These are phyloP conservation scores for Stemphylium vesicarium DNA, from an alignment of 2,329 filamentous ascomycete species.

Conservation along the genomic window DNA sequence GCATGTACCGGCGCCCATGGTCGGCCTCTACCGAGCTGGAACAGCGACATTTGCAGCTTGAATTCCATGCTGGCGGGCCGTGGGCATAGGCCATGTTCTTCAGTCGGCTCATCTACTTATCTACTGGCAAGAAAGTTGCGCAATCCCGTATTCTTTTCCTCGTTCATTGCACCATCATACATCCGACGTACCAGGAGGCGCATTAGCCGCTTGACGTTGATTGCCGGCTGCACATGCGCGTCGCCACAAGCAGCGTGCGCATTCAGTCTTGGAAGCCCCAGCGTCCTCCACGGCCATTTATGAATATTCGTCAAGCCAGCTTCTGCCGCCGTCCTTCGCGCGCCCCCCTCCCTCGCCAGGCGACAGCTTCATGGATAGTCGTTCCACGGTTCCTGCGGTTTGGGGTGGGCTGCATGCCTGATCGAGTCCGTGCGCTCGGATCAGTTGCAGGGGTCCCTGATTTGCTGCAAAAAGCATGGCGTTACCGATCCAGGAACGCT, in stretches of 20 bases:
- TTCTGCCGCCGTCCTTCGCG: neutral
- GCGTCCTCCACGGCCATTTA: neutral
- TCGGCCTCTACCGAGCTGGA: neutral
- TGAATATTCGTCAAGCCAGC: too few species aligned
- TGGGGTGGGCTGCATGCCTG: slow-evolving; percentile 18
- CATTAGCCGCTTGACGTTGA: slow-evolving; percentile 27
- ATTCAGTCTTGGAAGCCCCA: neutral
- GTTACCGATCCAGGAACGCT: slow-evolving; percentile 20
- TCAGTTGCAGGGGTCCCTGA: slow-evolving; percentile 20
- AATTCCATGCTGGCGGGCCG: too few species aligned
- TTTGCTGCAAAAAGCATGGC: slow-evolving; percentile 10
- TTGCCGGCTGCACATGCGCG: slow-evolving; percentile 3
- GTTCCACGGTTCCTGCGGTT: slow-evolving; percentile 19
- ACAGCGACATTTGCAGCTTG: too few species aligned
- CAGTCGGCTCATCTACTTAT: too few species aligned
- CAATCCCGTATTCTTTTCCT: neutral
- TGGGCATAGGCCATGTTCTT: too few species aligned
- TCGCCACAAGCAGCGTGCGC: neutral
- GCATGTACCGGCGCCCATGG: neutral
- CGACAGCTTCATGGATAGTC: slow-evolving; percentile 6
- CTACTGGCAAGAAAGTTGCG: too few species aligned
- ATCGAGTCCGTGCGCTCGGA: slow-evolving; percentile 21
- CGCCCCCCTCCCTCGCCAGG: neutral
- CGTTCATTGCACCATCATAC: slow-evolving; percentile 23
- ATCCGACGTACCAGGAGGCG: slow-evolving; percentile 18